Base-by-base conservation (phyloP, 306 rosid species). In the barrel medic (Medicago truncatula) region DNA sequence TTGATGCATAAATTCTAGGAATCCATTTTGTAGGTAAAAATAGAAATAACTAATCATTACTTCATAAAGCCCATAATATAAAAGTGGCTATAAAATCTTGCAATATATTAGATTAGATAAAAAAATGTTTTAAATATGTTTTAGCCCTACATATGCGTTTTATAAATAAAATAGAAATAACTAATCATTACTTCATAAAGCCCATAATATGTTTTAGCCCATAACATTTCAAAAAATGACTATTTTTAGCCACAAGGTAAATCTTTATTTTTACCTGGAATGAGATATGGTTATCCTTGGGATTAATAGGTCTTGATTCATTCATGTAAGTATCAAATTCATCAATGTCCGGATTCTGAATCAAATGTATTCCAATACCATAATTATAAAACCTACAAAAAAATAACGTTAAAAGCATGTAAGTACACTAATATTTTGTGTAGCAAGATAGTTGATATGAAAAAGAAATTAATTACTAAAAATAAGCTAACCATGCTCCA, bases 311-410 rank as follows among this genome's bases (percentile, higher is more conserved):
- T 36, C 91, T 80, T 17, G 36, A 2, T 57, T 83, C 89, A 52
- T 56, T 85, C 25, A 74, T 64, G 60, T 75, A 78, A 9, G 70
- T 10, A 2, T 85, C 91, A 63, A 73, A 84, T 60, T 86, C 86
- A 7, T 87, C 89, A 5, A 85, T n/a, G 40, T 87, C 60, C 28
- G 97, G 89, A 73, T 85, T 89, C 82, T 91, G 89, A 5, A 89
- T 87, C 87, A 91, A 83, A 85, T 91, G 97, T 79, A 91, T 91
- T 59, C 94, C 97, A 79, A 91, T 70, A n/a, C 97, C 97, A 69
- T 91, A 91, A 76, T 81, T 89, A 65, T 87, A 91, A 85, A 91
- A 70, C 97, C 96, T 91, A 14, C 11, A 75, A 65, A 71, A 53
- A 20, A 10, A n/a, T n/a, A 0, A 0, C 7, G 15, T 28, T 9